Evolutionary conservation across 176 grass and related monocot genomes (phyloP), one percentile per base, ranked within the genome.

Genomic region (Aegilops bicornis): DNA sequence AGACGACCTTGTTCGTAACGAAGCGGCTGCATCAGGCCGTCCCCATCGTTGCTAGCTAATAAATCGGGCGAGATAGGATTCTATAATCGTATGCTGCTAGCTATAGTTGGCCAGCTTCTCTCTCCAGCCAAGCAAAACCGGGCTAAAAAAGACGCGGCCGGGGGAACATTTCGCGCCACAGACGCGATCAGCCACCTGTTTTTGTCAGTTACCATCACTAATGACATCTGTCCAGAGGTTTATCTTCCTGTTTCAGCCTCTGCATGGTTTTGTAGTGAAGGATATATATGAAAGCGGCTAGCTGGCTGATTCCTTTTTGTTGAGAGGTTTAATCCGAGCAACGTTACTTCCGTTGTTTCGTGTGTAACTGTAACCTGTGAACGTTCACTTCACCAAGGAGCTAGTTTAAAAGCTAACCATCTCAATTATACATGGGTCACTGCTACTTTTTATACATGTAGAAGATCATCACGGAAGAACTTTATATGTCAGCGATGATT

Each of bases 11-110:
- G 89, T 39, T 87, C 39, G 0, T 87, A 87, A 74, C 89, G 84
- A 90, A 30, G 43, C n/a, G 80, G 83, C 80, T 58, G 19, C 24
- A 87, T 90, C 84, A 59, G 39, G 30, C 33, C 35, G 77, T 75
- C 82, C 67, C 66, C 58, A 29, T 78, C 60, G 33, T 60, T 1
- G n/a, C 36, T 25, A 70, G 74, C 50, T 48, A 19, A 30, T 74
- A 47, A 50, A 75, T 24, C 42, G 19, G 72, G 17, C 8, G 66
- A 33, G 66, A 33, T 79, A 35, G 24, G 48, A 61, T 72, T 72
- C 27, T 83, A 83, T 20, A 58, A 68, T 58, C 3, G 6, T 22
- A 43, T 63, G n/a, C 66, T 54, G 66, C 66, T 56, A 65, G 37
- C 30, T 27, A 79, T 27, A 50, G 24, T 22, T 45, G 8, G 68